Base-by-base conservation (phyloP, 441 rosid species). In the Adansonia gregorii region DNA sequence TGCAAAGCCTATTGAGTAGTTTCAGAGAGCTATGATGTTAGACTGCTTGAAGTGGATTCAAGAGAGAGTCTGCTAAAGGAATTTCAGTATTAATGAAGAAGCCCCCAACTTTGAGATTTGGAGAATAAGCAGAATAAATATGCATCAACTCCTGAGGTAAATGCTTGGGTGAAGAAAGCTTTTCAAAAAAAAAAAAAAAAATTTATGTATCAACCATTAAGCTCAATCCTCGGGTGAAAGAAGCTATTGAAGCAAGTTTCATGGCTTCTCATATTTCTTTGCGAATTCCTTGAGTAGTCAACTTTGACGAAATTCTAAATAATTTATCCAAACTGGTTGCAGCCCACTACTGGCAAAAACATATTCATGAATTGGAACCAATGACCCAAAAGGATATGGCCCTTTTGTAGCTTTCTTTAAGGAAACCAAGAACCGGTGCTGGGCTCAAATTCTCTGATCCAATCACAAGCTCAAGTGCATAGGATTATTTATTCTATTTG, bases 381-480 rank as follows among this genome's bases (percentile, higher is more conserved):
- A 84, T 46, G 89, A 95, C 78, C 97, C 84, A 20, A 95, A 88
- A 77, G 99, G 98, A 83, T 93, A 95, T 19, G 99, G 99, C 63
- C 97, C 98, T 80, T 92, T 89, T 8, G 94, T 92, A 73, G 92
- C 98, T 85, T 93, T 95, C 87, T 95, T 92, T 70, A 93, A 83
- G 81, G 93, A 75, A 79, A 95, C 93, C 87, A 93, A 86, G 89
- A 92, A 95, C 71, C 83, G 89, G 64, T 95, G 97, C 19, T 97
- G 97, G 8, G 99, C 98, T 17, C 97, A 92, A 84, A 95, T 95
- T 87, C 99, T 91, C 84, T 94, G 97, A 69, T 92, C 93, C 84
- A 95, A 73, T 49, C 98, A 95, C 85, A 95, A 86, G 88, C 98
- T 95, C 78, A 94, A 85, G 85, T 92, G 93, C 87, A 73, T 89